These are phyloP conservation scores for Phalaenopsis equestris DNA, from an alignment of 106 monocot species.

Conservation along the genomic window DNA sequence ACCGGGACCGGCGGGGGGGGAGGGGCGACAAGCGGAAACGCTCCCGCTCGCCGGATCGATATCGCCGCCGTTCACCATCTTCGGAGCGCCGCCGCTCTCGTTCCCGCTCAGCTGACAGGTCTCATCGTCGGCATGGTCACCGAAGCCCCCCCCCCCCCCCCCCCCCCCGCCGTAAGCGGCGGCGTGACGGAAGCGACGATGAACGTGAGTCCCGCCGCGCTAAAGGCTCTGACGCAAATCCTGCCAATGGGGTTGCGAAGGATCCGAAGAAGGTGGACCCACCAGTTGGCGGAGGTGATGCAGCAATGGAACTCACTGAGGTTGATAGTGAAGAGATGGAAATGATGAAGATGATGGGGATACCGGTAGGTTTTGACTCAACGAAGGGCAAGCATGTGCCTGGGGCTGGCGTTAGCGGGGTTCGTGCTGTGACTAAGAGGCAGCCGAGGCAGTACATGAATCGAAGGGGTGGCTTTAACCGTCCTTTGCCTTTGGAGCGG, in stretches of 20 bases:
- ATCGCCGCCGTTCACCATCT: conserved; percentile 6
- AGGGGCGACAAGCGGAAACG: conserved; percentile 38
- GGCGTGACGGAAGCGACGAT: conserved; percentile 38
- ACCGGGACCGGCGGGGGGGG: conserved; percentile 24
- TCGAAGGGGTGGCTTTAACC: conserved; percentile 90
- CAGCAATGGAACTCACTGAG: conserved; percentile 23
- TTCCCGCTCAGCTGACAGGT: conserved; percentile 35
- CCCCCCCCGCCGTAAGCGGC: conserved; percentile 56
- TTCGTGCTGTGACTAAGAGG: conserved; percentile 72
- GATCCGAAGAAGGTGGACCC: conserved; percentile 22
- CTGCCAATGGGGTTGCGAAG: conserved; percentile 14
- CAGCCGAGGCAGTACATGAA: conserved; percentile 99
- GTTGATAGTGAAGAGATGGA: conserved; percentile 67
- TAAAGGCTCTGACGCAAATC: conserved; percentile 3
- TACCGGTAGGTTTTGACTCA: conserved; percentile 85
- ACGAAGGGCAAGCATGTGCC: conserved; percentile 90
- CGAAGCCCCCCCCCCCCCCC: conserved; percentile 23
- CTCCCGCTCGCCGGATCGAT: conserved; percentile 32
- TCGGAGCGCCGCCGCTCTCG: conserved; percentile 18
- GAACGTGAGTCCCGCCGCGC: conserved; percentile 16
- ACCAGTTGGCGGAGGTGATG: conserved; percentile 2
- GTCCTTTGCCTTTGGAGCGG: conserved; percentile 65
- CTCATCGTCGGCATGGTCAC: conserved; percentile 12
- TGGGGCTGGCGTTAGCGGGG: conserved; percentile 71
- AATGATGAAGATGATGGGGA: conserved; percentile 95